Evolutionary conservation across 345 rosid genomes (phyloP), one percentile per base, ranked within the genome.

Genomic region (Camelina neglecta): DNA sequence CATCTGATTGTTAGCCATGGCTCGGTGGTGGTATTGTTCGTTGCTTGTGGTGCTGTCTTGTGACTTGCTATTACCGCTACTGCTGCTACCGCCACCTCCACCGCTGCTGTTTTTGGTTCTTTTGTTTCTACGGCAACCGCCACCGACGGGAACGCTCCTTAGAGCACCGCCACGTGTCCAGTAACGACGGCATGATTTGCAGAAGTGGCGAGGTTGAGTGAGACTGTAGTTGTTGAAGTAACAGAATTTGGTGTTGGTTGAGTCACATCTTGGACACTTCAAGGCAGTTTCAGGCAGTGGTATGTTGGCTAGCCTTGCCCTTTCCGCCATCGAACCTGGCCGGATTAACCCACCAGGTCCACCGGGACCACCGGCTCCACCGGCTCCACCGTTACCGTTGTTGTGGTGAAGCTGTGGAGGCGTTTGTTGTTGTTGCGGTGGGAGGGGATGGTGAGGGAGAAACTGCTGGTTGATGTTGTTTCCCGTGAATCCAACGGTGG

Each of bases 81-180:
- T 78, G 53, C 72, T 78, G 29, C 77, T 73, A 36, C 87, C 88
- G 13, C 79, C 84, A 4, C 82, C 79, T 2, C 76, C 63, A 1
- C 82, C 69, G 31, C 77, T 44, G 24, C 67, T 69, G 41, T 45
- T 72, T 79, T 84, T 86, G 87, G 60, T 86, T 73, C 87, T 87
- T 86, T 89, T 91, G 85, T 86, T 89, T 79, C 94, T 82, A 24
- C 94, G 79, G 72, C 93, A 89, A 6, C 97, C 91, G 2, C 97
- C 97, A 8, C 97, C 97, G 2, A 91, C 97, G 0, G 97, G 97
- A 58, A 89, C 94, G 65, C 68, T 89, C 59, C 97, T 80, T 42
- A 91, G 81, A 61, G 94, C 91, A 1, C 97, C 97, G 2, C 94
- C 94, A 66, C 86, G 81, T 20, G 97, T 91, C 97, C 97, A 91